phyloP scores from a whole-genome alignment of 1,139 yeast genomes.

The Hyphopichia pseudoburtonii region DNA sequence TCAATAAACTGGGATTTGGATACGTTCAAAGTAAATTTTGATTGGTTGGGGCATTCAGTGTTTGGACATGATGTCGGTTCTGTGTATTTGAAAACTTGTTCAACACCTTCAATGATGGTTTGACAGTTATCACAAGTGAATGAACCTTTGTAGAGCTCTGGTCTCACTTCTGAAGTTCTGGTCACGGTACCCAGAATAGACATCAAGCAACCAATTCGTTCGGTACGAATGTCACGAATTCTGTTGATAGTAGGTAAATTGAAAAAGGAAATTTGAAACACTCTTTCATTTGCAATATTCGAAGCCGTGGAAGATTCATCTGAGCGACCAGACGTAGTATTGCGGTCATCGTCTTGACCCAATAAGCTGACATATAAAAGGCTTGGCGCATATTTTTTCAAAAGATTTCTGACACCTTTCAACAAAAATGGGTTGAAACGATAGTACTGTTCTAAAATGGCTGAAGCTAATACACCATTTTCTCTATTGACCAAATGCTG shows the following conservation, averaged over 20 bases:
- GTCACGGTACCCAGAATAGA: slow-evolving; percentile 95
- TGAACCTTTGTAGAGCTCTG: slow-evolving; percentile 84
- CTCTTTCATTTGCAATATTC: slow-evolving; percentile 57
- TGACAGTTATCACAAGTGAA: slow-evolving; percentile 90
- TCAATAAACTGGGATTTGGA: slow-evolving; percentile 86
- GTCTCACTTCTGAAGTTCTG: slow-evolving; percentile 94
- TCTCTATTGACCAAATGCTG: slow-evolving; percentile 74
- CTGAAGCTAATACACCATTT: slow-evolving; percentile 86
- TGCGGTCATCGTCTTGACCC: slow-evolving; percentile 24
- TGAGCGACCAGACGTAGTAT: slow-evolving; percentile 8
- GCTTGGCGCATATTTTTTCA: slow-evolving; percentile 75
- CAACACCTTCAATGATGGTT: slow-evolving; percentile 84
- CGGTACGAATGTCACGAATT: slow-evolving; percentile 88
- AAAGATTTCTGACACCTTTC: slow-evolving; percentile 69
- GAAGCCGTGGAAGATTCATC: slow-evolving; percentile 26
- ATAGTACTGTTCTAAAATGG: slow-evolving; percentile 87
- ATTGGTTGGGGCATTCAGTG: slow-evolving; percentile 69
- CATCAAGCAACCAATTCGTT: slow-evolving; percentile 81
- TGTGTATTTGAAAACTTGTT: slow-evolving; percentile 90
- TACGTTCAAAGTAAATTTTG: slow-evolving; percentile 81
- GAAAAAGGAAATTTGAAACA: slow-evolving; percentile 87
- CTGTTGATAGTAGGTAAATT: slow-evolving; percentile 81
- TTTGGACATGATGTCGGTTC: slow-evolving; percentile 93
- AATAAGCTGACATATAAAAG: slow-evolving; percentile 53
- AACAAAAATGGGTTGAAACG: slow-evolving; percentile 85